These are phyloP conservation scores for Amylostereum areolatum DNA, from an alignment of 1,284 basidiomycete genomes.

Conservation along the genomic window DNA sequence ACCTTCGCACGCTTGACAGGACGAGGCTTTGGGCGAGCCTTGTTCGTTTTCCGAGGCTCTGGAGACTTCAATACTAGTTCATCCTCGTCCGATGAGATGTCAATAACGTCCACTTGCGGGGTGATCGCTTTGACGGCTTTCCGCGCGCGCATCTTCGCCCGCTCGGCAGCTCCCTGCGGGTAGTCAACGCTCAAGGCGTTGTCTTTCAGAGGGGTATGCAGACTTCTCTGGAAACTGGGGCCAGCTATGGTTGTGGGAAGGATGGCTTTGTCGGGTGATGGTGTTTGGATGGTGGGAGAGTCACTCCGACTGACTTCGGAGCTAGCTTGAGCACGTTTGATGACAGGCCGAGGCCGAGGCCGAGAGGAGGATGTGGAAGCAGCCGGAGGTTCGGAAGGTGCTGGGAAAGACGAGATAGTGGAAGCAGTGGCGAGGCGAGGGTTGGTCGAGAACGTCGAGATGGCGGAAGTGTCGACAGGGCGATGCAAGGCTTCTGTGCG, in stretches of 20 bases:
- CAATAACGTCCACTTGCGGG: conserved; percentile 19
- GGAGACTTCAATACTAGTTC: conserved; percentile 15
- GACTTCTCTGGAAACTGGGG: conserved; percentile 5
- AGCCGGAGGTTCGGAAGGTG: conserved; percentile 2
- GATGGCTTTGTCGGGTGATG: conserved; percentile 5
- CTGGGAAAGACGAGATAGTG: conserved; percentile 8
- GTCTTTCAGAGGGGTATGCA: conserved; percentile 1
- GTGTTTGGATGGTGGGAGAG: conserved; percentile 6
- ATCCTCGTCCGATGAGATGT: conserved; percentile 24
- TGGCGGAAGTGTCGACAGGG: not conserved
- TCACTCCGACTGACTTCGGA: conserved; percentile 4
- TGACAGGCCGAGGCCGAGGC: conserved; percentile 18
- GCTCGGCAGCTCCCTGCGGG: conserved; percentile 35
- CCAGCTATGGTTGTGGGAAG: not conserved
- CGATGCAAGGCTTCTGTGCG: not conserved
- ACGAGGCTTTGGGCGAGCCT: conserved; percentile 7
- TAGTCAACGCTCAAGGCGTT: conserved; percentile 7
- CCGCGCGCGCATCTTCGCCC: conserved; percentile 38
- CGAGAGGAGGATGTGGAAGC: conserved; percentile 8
- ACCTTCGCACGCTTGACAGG: conserved; percentile 13
- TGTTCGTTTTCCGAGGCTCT: conserved; percentile 9
- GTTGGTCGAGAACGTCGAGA: not conserved
- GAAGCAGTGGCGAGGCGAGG: not conserved
- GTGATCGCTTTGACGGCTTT: conserved; percentile 13
- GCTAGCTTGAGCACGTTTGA: conserved; percentile 10